Evolutionary conservation across 2,329 filamentous ascomycete species (phyloP), one percentile per base, ranked within the genome.

Genomic region (Penicillium sp.): DNA sequence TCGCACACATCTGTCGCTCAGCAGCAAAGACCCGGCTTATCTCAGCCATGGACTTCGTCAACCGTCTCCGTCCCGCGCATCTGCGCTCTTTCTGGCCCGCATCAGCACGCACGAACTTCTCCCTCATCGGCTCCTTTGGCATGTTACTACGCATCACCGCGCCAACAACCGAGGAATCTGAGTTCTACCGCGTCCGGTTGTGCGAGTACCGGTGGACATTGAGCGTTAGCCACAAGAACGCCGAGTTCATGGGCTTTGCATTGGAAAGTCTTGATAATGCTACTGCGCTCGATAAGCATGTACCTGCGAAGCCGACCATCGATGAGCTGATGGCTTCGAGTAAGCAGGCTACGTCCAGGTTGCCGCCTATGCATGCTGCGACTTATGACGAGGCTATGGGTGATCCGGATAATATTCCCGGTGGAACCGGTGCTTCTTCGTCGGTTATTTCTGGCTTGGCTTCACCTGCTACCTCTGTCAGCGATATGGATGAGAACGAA

Each of bases 21-120:
- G 93, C 93, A 4, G 93, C 93, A 53, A 97, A 97, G 74, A 96
- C 93, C 0, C 89, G 93, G 6, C 83, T 98, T 33, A 96, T 97
- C 70, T 96, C 91, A 23, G 92, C 93, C 62, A 96, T 98, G 90
- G 93, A 98, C 73, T 96, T 97, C 75, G 92, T 96, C 67, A 97
- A 97, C 76, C 88, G 93, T 0, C 84, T 98, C 31, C 92, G 90
- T 45, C 91, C 92, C 0, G 86, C 88, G 35, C 93, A 98, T 68
- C 83, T 97, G 29, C 87, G 89, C n/a, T 85, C 91, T 0, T 97
- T 97, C 77, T 98, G 93, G 93, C 78, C 78, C 26, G 77, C 76
- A 5, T 73, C 76, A 0, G 74, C 78, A 4, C 75, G 77, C 49
- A 78, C 77, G 13, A 96, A 96, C 75, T 97, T 98, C 76, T 93